These are phyloP conservation scores for Hypsizygus ulmarius DNA, from an alignment of 1,284 basidiomycete species.

Conservation along the genomic window DNA sequence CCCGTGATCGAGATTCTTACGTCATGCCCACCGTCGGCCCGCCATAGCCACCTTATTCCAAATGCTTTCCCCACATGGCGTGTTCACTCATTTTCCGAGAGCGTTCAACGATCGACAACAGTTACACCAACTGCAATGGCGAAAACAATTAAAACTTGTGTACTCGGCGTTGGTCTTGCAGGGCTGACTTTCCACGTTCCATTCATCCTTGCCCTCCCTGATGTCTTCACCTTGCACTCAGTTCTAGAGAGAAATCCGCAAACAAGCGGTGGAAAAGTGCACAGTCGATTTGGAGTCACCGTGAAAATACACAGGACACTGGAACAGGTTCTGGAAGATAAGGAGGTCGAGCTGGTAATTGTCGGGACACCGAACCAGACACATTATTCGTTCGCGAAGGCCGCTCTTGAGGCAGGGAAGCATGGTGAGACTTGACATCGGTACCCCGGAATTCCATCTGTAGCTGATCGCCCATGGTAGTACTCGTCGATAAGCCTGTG, in stretches of 20 bases:
- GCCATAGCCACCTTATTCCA: no score
- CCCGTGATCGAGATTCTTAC: no score
- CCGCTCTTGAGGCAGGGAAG: constrained; percentile 69
- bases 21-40: no score
- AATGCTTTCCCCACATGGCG: no score
- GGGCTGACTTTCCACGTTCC: constrained; percentile 79
- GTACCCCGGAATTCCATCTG: neutral
- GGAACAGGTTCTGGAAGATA: constrained; percentile 56
- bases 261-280: constrained; percentile 58
- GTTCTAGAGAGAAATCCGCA: constrained; percentile 60
- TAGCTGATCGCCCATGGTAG: constrained; percentile 29
- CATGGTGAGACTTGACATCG: constrained; percentile 54
- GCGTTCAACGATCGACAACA: no score
- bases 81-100: no score
- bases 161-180: constrained; percentile 74
- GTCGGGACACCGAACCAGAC: constrained; percentile 80
- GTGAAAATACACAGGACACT: constrained; percentile 55
- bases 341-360: constrained; percentile 65
- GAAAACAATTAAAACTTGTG: constrained; percentile 63
- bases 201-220: constrained; percentile 72
- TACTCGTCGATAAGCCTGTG: constrained; percentile 84
- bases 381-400: constrained; percentile 71
- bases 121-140: constrained; percentile 23
- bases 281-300: constrained; percentile 58
- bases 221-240: constrained; percentile 69